These are phyloP conservation scores for Colletotrichum liriopes DNA, from an alignment of 2,329 filamentous ascomycete species.

Conservation along the genomic window DNA sequence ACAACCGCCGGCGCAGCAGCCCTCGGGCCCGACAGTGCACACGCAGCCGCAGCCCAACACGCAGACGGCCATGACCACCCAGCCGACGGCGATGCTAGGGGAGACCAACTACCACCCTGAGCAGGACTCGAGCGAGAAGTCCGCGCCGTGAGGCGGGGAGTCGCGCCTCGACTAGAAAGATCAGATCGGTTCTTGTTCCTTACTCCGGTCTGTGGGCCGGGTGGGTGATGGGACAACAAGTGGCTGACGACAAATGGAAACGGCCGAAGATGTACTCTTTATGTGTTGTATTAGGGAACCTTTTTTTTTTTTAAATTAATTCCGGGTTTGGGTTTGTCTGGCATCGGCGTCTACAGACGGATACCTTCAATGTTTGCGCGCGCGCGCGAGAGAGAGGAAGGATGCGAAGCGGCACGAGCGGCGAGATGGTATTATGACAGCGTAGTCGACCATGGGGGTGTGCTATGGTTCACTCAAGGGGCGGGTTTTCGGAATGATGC, in stretches of 20 bases:
- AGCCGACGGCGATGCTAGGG: slow-evolving; percentile 72
- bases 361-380: slow-evolving; percentile 35
- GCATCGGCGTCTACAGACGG: slow-evolving; percentile 42
- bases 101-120: slow-evolving; percentile 81
- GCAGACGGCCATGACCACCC: slow-evolving; percentile 72
- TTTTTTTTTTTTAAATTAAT: slow-evolving; percentile 1
- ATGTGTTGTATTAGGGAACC: slow-evolving; percentile 19
- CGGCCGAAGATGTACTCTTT: slow-evolving; percentile 32
- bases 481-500: slow-evolving; percentile 6
- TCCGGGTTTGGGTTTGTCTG: slow-evolving; percentile 22
- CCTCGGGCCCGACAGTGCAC: slow-evolving; percentile 69
- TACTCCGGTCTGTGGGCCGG: not conserved
- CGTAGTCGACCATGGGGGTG: not conserved
- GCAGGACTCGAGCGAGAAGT: slow-evolving; percentile 61
- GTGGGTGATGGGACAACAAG: slow-evolving; percentile 11
- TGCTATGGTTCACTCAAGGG: not conserved
- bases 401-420: not conserved
- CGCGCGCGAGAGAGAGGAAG: slow-evolving; percentile 14
- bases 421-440: slow-evolving; percentile 2
- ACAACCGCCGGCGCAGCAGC: slow-evolving; percentile 57
- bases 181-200: not conserved
- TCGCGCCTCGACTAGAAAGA: slow-evolving; percentile 13
- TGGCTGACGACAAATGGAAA: not conserved
- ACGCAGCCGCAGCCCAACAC: slow-evolving; percentile 69
- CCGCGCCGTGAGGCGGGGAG: slow-evolving; percentile 45